Base-by-base conservation (phyloP, 2,329 filamentous ascomycete species). In the Neopestalotiopsis rosae region DNA sequence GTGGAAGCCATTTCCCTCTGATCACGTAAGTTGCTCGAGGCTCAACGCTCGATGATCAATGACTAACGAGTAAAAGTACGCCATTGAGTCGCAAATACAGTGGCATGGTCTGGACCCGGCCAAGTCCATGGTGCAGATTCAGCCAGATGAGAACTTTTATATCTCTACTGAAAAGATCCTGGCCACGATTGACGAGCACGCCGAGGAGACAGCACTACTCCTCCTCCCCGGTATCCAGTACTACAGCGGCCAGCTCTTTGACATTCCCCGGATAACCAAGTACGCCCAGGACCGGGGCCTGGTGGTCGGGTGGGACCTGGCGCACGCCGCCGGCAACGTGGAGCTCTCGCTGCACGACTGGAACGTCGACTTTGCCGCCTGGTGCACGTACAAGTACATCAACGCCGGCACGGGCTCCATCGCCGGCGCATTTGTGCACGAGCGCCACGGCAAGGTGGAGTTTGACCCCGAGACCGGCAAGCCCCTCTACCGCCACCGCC, bases 381-480 rank as follows among this genome's bases (percentile, higher is more conserved):
- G 94, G 94, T 97, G 94, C 81, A 95, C 91, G 20, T 97, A 97
- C 86, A 97, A 97, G 82, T 97, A 97, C 82, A 88, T 97, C 78
- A 97, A 97, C 77, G 90, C 91, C 32, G 94, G 94, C 0, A 94
- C 94, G 0, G 94, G 94, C 4, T 87, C 90, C 17, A 97, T 97
- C 71, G 94, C 89, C 1, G 94, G 92, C 0, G 84, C 91, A 0
- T 97, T 94, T 73, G 92, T 97, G 9, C 94, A 97, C 79, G 89
- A 93, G 76, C 85, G 83, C 52, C 92, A 97, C 77, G 90, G 91
- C 56, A 79, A 79, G 30, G 89, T 93, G 12, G 79, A 81, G 52
- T 77, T 76, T 32, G 84, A n/a, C 79, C 82, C 56, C 76, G 74
- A 38, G 77, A 82, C 20, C 75, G 80, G 82, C n/a, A 78, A 79